These are phyloP conservation scores for Fusarium coicis DNA, from an alignment of 2,329 filamentous ascomycete species.

Conservation along the genomic window DNA sequence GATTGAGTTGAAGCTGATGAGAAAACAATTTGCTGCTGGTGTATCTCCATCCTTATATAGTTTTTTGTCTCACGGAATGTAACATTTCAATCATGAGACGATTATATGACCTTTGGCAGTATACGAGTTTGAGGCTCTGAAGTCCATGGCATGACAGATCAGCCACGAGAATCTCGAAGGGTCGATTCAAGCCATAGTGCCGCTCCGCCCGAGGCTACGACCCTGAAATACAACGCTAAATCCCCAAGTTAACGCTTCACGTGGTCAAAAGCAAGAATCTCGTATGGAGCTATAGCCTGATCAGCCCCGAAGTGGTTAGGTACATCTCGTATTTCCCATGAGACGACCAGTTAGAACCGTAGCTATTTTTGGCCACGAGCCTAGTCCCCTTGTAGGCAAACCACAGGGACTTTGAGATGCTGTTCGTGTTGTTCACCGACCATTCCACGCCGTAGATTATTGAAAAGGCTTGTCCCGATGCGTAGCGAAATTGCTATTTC, in stretches of 20 bases:
- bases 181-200: not conserved
- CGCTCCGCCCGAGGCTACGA: not conserved
- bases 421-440: conserved; percentile 15
- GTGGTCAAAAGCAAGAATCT: not conserved
- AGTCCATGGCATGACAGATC: not conserved
- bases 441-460: conserved; percentile 17
- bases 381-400: not conserved
- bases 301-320: not conserved
- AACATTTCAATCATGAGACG: not conserved
- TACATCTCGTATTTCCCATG: conserved; percentile 10
- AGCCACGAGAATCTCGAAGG: conserved; percentile 2
- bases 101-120: not conserved
- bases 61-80: not conserved
- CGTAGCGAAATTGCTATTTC: not conserved
- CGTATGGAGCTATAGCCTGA: not conserved
- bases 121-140: conserved; percentile 2
- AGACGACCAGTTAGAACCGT: not conserved
- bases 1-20: conserved; percentile 25
- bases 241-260: not conserved
- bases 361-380: conserved; percentile 2
- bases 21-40: not conserved
- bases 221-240: not conserved
- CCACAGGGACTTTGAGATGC: not conserved
- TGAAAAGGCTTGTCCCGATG: not conserved
- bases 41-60: not conserved